Conservation (phyloP, 2,329 filamentous ascomycete genomes). For the Fusarium odoratissimum region DNA sequence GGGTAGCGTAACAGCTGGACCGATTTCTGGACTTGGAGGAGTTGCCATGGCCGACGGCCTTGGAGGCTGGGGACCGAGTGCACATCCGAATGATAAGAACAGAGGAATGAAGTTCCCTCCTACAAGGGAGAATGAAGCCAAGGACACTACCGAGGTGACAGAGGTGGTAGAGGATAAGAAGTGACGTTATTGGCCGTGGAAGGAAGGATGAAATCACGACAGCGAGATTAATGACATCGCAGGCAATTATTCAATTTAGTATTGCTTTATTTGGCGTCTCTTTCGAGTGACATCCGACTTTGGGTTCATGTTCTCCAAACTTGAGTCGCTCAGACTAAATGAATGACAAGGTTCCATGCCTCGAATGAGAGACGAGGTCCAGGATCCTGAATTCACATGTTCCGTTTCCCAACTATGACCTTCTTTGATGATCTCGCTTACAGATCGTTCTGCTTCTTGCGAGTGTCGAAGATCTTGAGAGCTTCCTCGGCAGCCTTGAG, state of each 20-base stretch:
- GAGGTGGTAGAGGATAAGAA: neutral
- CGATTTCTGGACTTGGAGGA: conserved; percentile 47
- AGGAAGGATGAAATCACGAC: neutral
- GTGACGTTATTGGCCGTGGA: neutral
- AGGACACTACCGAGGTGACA: neutral
- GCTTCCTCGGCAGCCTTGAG: conserved; percentile 94
- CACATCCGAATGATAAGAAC: conserved; percentile 42
- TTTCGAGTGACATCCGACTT: neutral
- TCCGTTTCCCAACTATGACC: neutral
- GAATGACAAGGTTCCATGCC: conserved; percentile 25
- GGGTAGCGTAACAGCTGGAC: conserved; percentile 48
- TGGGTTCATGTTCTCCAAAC: neutral
- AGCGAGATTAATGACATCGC: neutral
- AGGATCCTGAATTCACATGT: neutral
- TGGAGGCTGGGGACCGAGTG: conserved; percentile 51
- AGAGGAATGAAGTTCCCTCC: conserved; percentile 54
- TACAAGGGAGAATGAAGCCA: neutral
- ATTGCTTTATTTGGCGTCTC: neutral
- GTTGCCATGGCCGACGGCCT: conserved; percentile 45
- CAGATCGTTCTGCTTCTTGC: conserved; percentile 80
- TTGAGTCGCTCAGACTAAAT: neutral
- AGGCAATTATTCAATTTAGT: neutral
- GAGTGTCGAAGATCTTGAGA: conserved; percentile 78
- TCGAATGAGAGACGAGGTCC: conserved; percentile 28
- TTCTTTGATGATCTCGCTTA: conserved; percentile 44